A percentile compares a stretch with the other conserved stretches of the same genome.
These are phyloP conservation scores for Corylus heterophylla DNA, from an alignment of 306 rosid species.

Conservation along the genomic window DNA sequence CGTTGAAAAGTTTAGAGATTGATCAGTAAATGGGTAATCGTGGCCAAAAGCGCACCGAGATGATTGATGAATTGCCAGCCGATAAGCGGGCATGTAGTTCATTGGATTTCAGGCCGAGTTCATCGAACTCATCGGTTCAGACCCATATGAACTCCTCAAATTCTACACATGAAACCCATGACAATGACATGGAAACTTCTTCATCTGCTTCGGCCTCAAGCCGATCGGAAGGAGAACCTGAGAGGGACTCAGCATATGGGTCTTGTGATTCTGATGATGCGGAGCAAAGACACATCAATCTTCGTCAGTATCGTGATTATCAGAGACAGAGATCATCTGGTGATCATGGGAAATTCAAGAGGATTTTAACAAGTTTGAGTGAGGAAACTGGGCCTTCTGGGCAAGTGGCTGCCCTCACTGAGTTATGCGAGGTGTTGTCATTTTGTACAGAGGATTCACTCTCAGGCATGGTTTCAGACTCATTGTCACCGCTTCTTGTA, in stretches of 20 bases:
- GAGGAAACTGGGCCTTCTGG: slow-evolving; percentile 69
- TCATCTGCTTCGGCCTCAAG: slow-evolving; percentile 86
- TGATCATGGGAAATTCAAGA: slow-evolving; percentile 83
- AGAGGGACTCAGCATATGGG: slow-evolving; percentile 83
- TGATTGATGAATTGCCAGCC: slow-evolving; percentile 80
- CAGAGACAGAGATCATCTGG: slow-evolving; percentile 69
- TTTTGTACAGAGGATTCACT: slow-evolving; percentile 89
- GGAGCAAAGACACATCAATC: slow-evolving; percentile 63
- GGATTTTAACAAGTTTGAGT: slow-evolving; percentile 62
- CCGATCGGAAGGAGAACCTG: slow-evolving; percentile 80
- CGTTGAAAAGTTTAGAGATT: slow-evolving; percentile 23
- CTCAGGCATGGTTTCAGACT: slow-evolving; percentile 69
- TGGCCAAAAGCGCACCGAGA: slow-evolving; percentile 86
- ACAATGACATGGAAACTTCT: slow-evolving; percentile 90
- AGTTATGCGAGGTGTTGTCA: slow-evolving; percentile 86
- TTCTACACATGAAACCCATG: slow-evolving; percentile 55
- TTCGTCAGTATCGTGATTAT: slow-evolving; percentile 64
- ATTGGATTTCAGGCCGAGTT: slow-evolving; percentile 79
- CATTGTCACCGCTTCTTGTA: slow-evolving; percentile 74
- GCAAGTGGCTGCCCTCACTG: slow-evolving; percentile 67
- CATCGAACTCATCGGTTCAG: slow-evolving; percentile 73
- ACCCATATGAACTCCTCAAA: slow-evolving; percentile 45
- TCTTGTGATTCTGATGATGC: slow-evolving; percentile 95
- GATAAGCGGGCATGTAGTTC: slow-evolving; percentile 92
- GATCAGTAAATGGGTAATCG: slow-evolving; percentile 69